phyloP scores from a whole-genome alignment of 1,139 yeast genomes.

The Hemisphaericaspora xylanilytica region DNA sequence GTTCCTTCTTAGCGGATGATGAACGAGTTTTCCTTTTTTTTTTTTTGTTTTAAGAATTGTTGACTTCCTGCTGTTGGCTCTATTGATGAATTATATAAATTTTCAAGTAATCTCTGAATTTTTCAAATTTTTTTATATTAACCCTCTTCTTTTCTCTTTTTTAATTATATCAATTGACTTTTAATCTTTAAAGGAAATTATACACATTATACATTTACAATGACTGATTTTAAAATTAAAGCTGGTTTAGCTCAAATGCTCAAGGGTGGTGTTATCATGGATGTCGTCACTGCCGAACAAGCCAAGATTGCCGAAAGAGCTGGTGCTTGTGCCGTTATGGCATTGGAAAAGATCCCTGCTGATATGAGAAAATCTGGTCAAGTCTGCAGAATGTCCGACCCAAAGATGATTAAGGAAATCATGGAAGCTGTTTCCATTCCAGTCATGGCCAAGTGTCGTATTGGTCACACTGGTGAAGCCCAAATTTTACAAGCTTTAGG shows the following conservation, averaged over 20 bases:
- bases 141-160: background rate
- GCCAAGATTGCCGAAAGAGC: constrained; percentile 72
- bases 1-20: too few species aligned
- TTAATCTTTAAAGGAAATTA: too few species aligned
- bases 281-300: constrained; percentile 53
- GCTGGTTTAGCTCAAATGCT: constrained; percentile 88
- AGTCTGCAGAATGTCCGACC: constrained; percentile 88
- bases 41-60: too few species aligned
- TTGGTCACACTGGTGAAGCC: constrained; percentile 84
- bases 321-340: constrained; percentile 93
- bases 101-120: too few species aligned
- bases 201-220: constrained; percentile 13
- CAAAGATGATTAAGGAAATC: constrained; percentile 73
- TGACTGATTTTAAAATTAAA: constrained; percentile 60
- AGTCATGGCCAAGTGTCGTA: constrained; percentile 75
- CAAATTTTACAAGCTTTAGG: constrained; percentile 72
- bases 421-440: constrained; percentile 73
- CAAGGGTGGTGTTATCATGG: constrained; percentile 62
- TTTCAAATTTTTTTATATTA: too few species aligned
- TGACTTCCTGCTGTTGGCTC: too few species aligned
- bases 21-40: too few species aligned
- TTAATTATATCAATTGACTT: background rate
- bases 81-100: too few species aligned
- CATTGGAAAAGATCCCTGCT: constrained; percentile 82
- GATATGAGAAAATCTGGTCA: constrained; percentile 83